A percentile compares a stretch with the other conserved stretches of the same genome.
Conservation (phyloP, 305 asterid genomes). For the Fraxinus sp. region DNA sequence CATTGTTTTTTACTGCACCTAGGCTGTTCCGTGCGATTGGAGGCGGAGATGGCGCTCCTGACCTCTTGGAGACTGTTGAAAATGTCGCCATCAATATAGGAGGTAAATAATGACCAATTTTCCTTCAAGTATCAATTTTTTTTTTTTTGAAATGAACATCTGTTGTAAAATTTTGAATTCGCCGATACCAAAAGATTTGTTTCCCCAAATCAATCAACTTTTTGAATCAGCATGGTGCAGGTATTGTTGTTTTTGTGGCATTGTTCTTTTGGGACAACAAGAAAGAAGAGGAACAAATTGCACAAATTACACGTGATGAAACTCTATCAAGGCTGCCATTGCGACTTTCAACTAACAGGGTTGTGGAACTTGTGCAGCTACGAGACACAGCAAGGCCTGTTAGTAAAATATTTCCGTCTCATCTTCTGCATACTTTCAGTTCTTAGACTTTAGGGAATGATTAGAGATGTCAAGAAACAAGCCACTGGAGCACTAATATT, state of each 20-base stretch:
- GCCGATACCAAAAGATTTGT: background rate
- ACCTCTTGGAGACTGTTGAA: conserved; percentile 57
- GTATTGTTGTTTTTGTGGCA: conserved; percentile 73
- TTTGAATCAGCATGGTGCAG: conserved; percentile 77
- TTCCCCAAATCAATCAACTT: conserved; percentile 39
- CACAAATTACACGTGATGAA: conserved; percentile 78
- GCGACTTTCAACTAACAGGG: conserved; percentile 85
- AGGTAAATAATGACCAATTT: conserved; percentile 46
- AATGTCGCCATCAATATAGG: conserved; percentile 78
- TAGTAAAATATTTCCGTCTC: conserved; percentile 41
- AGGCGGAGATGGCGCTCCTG: conserved; percentile 89
- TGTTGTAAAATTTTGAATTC: background rate
- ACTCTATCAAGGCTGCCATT: conserved; percentile 89
- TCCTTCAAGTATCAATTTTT: background rate
- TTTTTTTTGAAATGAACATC: background rate
- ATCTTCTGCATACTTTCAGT: conserved; percentile 11
- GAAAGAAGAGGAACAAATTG: conserved; percentile 95
- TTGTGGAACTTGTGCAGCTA: conserved; percentile 93
- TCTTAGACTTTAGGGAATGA: background rate
- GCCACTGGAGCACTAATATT: conserved; percentile 4
- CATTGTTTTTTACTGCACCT: conserved; percentile 71
- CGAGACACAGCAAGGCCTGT: conserved; percentile 94
- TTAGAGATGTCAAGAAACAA: conserved; percentile 1
- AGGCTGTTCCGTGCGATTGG: conserved; percentile 62
- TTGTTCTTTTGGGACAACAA: conserved; percentile 84